Evolutionary conservation across 441 rosid species (phyloP), one percentile per base, ranked within the genome.

Genomic region (Mallotus repandus): DNA sequence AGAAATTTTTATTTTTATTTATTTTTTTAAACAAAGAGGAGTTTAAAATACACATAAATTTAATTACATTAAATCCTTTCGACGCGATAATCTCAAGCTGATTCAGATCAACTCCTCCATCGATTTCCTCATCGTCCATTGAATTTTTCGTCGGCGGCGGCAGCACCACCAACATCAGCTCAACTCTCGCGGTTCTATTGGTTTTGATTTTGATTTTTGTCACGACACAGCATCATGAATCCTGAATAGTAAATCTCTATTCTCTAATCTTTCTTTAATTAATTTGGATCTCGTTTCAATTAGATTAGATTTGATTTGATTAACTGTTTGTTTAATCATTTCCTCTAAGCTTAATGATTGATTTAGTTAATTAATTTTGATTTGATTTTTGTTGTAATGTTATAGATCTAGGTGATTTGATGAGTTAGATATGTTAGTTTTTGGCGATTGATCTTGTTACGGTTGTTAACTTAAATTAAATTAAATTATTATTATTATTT

Each of bases 231-330:
- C 21, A 82, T 66, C 88, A 95, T 95, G 99, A 95, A 89, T 90
- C 91, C 93, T 72, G 99, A 95, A 86, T 95, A 92, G 99, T 95
- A 87, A 86, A 84, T 19, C 78, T 69, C n/a, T 38, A 19, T 57
- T 67, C 68, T 60, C 60, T 1, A 18, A 5, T 56, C 0, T 56
- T 2, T 7, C 14, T 56, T 2, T 4, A 10, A 48, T 72, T 69
- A 29, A 3, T 4, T 7, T 56, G 75, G 86, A 80, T 82, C 85
- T 58, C 75, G 9, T 29, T 15, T 38, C 41, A 2, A 38, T 38
- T 38, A 38, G 32, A 29, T 72, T 16, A 25, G 0, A 25, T 25
- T 25, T 19, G 0, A 25, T 25, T 25, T 19, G 29, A 43, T 74
- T 59, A 29, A 8, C 8, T 16, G 15, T 18, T 9, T 14, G 13